Base-by-base conservation (phyloP, 2,329 filamentous ascomycete species). In the Apiospora pterosperma region DNA sequence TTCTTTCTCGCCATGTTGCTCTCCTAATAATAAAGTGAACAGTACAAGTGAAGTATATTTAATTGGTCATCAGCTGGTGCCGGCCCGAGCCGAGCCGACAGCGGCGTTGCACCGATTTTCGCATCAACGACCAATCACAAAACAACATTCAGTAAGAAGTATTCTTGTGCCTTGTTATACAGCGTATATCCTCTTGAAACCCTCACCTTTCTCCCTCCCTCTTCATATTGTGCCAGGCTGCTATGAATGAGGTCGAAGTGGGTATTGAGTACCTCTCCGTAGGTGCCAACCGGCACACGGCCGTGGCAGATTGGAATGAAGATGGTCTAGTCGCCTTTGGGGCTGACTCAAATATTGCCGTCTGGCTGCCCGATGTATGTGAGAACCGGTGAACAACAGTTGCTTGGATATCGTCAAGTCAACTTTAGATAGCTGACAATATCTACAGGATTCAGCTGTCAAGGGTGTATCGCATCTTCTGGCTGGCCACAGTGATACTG, bases 201-300 rank as follows among this genome's bases (percentile, higher is more conserved):
- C 48, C 48, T 55, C 28, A 21, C 8, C 2, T 55, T 3, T 34
- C 21, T 34, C n/a, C 14, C 16, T 55, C 2, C 34, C 3, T 34
- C 21, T 34, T 34, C 14, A 19, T 55, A 16, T 34, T 34, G 12
- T n/a, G 16, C 28, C 4, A n/a, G 28, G 28, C 25, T 31, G 48
- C 42, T 55, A 75, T 73, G 74, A 63, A 64, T 7, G 69, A 67
- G 55, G 59, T 65, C 36, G 65, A 63, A 0, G 69, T 82, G 34
- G 77, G 76, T 34, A 74, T 80, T 68, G 78, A 82, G 67, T 88
- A 88, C 69, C 76, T 96, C 69, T 90, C 92, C 59, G 88, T 90
- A 67, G 96, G 96, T 66, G 95, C 93, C 59, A 99, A 98, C 77
- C 86, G 95, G 71, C 92, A 98, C 73, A 91, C 95, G 21, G 89